These are phyloP conservation scores for Amyloporia xantha DNA, from an alignment of 768 basidiomycete species.

Conservation along the genomic window DNA sequence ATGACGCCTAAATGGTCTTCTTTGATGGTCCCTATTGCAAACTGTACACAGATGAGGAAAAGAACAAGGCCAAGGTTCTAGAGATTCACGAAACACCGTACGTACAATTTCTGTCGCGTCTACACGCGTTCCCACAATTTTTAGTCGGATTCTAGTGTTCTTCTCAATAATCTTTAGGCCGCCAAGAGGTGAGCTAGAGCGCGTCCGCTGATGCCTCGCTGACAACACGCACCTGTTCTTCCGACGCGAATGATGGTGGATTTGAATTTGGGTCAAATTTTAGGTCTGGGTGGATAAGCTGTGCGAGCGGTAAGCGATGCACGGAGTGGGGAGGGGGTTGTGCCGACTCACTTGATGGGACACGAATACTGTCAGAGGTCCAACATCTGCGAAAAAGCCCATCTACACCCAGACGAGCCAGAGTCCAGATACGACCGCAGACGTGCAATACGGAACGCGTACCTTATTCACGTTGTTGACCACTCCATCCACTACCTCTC, in stretches of 20 bases:
- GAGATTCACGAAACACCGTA: conserved; percentile 9
- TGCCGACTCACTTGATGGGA: conserved; percentile 74
- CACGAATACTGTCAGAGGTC: conserved; percentile 90
- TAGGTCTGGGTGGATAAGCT: conserved; percentile 94
- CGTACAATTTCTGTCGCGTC: conserved; percentile 96
- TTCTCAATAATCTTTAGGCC: conserved; percentile 80
- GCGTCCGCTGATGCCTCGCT: neutral
- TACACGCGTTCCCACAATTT: conserved; percentile 97
- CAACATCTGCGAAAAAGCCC: conserved; percentile 98
- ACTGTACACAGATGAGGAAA: conserved; percentile 39
- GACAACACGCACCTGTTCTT: conserved; percentile 58
- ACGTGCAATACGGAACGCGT: conserved; percentile 23
- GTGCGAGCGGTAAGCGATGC: neutral
- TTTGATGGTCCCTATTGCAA: conserved; percentile 97
- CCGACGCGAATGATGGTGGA: conserved; percentile 92
- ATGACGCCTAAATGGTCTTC: conserved; percentile 96
- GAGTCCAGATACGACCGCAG: no score
- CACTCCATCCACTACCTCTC: conserved; percentile 94
- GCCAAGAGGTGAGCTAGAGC: neutral
- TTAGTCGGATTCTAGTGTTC: conserved; percentile 85
- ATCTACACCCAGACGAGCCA: no score
- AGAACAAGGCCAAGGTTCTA: neutral
- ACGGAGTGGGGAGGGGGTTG: neutral
- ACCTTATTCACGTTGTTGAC: conserved; percentile 97
- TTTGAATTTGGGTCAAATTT: conserved; percentile 93